Conservation (phyloP, 177 flowering plant genomes). For the Vitis hybrid region DNA sequence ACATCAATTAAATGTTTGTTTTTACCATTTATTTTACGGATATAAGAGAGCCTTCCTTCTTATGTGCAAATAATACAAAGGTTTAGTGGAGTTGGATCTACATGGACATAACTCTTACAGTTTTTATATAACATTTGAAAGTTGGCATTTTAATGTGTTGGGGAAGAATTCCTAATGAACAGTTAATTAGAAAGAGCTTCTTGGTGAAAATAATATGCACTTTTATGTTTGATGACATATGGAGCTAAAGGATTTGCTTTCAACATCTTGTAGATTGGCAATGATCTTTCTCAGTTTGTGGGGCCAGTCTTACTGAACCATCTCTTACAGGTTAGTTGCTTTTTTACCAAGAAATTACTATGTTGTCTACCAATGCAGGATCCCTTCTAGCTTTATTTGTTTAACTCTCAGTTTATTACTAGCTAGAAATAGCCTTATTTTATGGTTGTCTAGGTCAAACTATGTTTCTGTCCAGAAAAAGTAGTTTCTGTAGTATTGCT, state of each 20-base stretch:
- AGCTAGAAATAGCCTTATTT: too few relatives aligned
- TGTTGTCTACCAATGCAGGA: not conserved
- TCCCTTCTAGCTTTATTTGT: not conserved
- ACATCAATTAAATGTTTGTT: too few relatives aligned
- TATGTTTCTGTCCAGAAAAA: too few relatives aligned
- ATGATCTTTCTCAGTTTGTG: slow-evolving; percentile 72
- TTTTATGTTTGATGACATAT: not conserved
- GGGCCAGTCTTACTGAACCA: slow-evolving; percentile 60
- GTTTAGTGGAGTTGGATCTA: too few relatives aligned
- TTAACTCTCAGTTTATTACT: too few relatives aligned
- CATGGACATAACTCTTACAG: too few relatives aligned
- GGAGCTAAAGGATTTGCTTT: not conserved
- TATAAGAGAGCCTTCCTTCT: too few relatives aligned
- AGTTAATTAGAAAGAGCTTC: not conserved
- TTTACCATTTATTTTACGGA: too few relatives aligned
- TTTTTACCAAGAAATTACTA: not conserved
- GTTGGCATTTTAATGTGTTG: not conserved
- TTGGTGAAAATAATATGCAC: not conserved
- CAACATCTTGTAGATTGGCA: slow-evolving; percentile 47
- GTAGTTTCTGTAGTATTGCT: too few relatives aligned
- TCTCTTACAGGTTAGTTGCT: slow-evolving; percentile 48
- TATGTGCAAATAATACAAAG: too few relatives aligned
- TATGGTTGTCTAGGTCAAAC: too few relatives aligned
- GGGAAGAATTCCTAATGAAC: not conserved
- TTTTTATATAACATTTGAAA: too few relatives aligned